Evolutionary conservation across 192 early-diverging fungal species (phyloP).

Genomic region (Coemansia sp.): DNA sequence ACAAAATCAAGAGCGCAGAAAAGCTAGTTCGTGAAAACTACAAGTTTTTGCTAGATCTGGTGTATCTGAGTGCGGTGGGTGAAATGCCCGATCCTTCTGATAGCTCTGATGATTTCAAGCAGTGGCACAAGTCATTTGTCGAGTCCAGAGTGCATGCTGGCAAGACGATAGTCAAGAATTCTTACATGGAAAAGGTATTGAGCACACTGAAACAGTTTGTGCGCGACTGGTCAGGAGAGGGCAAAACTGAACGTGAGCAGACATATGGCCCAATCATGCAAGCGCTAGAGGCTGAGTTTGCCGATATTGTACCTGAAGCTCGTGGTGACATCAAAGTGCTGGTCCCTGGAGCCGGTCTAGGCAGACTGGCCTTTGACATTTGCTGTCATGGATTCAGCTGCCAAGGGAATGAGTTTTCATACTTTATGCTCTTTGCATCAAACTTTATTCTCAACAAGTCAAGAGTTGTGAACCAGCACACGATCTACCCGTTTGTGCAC

Average conservation of each 20-base stretch:
- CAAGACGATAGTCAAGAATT: slow-evolving; percentile 56
- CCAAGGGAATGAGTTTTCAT: slow-evolving; percentile 95
- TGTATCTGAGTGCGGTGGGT: slow-evolving; percentile 29
- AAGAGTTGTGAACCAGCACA: slow-evolving; percentile 56
- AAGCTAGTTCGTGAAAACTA: slow-evolving; percentile 61
- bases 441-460: slow-evolving; percentile 92
- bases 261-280: slow-evolving; percentile 82
- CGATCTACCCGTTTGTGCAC: slow-evolving; percentile 91
- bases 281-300: slow-evolving; percentile 64
- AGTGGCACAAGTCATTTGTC: slow-evolving; percentile 26
- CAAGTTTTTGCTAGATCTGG: slow-evolving; percentile 48
- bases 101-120: slow-evolving; percentile 19
- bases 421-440: slow-evolving; percentile 92
- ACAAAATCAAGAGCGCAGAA: slow-evolving; percentile 65
- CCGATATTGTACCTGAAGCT: slow-evolving; percentile 12
- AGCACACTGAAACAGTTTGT: slow-evolving; percentile 93
- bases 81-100: slow-evolving; percentile 24
- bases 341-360: slow-evolving; percentile 95
- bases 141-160: slow-evolving; percentile 17
- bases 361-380: slow-evolving; percentile 90
- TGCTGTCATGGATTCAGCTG: slow-evolving; percentile 73
- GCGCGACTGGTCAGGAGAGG: slow-evolving; percentile 91
- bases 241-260: slow-evolving; percentile 70
- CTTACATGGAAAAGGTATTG: slow-evolving; percentile 86
- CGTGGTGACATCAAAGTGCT: slow-evolving; percentile 71